Evolutionary conservation across 768 basidiomycete species (phyloP).

Genomic region (Royoungia palumana): DNA sequence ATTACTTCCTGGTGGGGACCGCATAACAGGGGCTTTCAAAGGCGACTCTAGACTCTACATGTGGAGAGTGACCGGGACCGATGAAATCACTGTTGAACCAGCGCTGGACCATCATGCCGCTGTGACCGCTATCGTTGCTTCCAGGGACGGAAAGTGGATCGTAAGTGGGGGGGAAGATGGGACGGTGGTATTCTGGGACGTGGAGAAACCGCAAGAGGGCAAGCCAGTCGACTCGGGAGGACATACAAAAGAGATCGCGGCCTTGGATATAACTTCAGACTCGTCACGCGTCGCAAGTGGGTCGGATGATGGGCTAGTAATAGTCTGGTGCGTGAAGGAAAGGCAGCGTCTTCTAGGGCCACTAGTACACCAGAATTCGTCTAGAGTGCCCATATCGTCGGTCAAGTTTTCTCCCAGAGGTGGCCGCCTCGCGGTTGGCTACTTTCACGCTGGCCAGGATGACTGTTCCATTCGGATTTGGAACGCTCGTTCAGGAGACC

Average conservation of each 20-base stretch:
- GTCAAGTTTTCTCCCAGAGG: constrained; percentile 17
- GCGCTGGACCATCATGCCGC: too few species aligned
- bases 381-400: constrained; percentile 1
- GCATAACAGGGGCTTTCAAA: too few species aligned
- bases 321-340: constrained; percentile 11
- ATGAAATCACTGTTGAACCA: too few species aligned
- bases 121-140: constrained; percentile 5
- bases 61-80: too few species aligned
- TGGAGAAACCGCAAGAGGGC: constrained; percentile 1
- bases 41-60: too few species aligned
- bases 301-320: constrained; percentile 2
- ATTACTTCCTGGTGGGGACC: too few species aligned
- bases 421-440: constrained; percentile 6
- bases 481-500: constrained; percentile 6
- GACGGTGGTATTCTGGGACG: constrained; percentile 12
- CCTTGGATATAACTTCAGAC: constrained; percentile 14
- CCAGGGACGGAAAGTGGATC: constrained; percentile 16
- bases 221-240: not conserved
- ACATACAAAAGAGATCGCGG: constrained; percentile 2
- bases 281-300: constrained; percentile 16
- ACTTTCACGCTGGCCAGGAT: not conserved
- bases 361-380: constrained; percentile 3
- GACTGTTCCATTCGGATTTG: constrained; percentile 12
- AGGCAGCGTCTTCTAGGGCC: constrained; percentile 15
- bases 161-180: constrained; percentile 10